Evolutionary conservation across 306 rosid genomes (phyloP).

Genomic region (Vicia sativa): DNA sequence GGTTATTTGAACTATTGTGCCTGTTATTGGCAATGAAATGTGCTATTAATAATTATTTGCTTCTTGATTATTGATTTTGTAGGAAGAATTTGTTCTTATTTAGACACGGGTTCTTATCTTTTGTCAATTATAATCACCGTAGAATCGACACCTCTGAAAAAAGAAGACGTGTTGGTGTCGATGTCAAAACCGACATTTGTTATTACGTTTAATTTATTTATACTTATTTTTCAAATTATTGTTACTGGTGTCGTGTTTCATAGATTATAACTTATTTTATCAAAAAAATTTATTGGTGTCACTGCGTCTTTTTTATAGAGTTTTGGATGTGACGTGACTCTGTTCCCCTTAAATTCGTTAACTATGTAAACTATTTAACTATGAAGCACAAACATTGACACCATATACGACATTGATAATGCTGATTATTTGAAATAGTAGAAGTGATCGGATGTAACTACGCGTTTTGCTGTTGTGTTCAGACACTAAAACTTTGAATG

Average conservation of each 20-base stretch:
- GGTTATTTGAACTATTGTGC: slow-evolving; percentile 19
- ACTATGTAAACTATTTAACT: not conserved
- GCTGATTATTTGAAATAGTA: not conserved
- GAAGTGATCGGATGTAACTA: not conserved
- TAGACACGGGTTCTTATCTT: no score
- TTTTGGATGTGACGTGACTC: not conserved
- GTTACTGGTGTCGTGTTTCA: no score
- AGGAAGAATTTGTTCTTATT: no score
- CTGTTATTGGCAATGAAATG: slow-evolving; percentile 22
- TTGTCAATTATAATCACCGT: no score
- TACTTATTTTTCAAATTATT: no score
- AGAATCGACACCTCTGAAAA: no score
- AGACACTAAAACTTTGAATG: not conserved
- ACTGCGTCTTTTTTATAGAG: not conserved
- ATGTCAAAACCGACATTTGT: no score
- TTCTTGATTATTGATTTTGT: no score
- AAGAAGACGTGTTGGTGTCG: no score
- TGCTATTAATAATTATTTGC: slow-evolving; percentile 32
- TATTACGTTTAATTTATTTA: no score
- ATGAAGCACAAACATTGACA: not conserved
- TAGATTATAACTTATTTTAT: no score
- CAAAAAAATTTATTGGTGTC: no score
- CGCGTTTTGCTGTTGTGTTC: not conserved
- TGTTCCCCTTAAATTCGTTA: not conserved
- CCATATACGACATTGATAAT: not conserved